phyloP scores from a whole-genome alignment of 2,329 filamentous ascomycete genomes.

The Sclerotinia minor region DNA sequence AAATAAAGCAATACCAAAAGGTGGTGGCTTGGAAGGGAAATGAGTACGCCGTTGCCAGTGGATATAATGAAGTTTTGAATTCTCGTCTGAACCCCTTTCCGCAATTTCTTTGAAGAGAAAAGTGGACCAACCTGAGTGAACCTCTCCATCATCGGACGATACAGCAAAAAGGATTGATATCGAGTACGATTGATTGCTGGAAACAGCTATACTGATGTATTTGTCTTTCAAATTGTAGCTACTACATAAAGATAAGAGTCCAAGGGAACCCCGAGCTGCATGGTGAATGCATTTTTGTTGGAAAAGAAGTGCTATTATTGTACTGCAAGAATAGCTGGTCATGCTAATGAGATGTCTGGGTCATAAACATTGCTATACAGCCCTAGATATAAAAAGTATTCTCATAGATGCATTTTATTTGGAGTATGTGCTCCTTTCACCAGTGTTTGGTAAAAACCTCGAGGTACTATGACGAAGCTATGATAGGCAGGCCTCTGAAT shows the following conservation, averaged over 20 bases:
- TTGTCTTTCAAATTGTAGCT: not conserved
- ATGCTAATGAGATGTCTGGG: not conserved
- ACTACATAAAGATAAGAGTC: not conserved
- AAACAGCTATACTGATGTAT: not conserved
- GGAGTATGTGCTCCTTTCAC: not conserved
- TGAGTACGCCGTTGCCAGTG: not conserved
- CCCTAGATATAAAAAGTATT: not conserved
- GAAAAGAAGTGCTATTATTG: not conserved
- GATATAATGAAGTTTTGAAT: not conserved
- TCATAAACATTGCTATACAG: no score
- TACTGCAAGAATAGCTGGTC: not conserved
- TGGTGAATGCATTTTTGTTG: not conserved
- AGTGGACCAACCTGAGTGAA: not conserved
- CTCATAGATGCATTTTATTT: not conserved
- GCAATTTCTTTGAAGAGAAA: not conserved
- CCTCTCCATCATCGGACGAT: not conserved
- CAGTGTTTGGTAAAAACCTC: no score
- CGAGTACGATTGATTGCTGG: not conserved
- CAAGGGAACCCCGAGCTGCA: not conserved
- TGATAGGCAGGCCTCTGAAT: not conserved
- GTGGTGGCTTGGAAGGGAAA: not conserved
- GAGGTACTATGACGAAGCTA: not conserved
- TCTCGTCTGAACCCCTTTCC: conserved; percentile 19
- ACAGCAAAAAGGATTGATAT: not conserved
- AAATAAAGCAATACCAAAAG: not conserved